Base-by-base conservation (phyloP, 805 yeast genomes). In the Ogataea henricii region DNA sequence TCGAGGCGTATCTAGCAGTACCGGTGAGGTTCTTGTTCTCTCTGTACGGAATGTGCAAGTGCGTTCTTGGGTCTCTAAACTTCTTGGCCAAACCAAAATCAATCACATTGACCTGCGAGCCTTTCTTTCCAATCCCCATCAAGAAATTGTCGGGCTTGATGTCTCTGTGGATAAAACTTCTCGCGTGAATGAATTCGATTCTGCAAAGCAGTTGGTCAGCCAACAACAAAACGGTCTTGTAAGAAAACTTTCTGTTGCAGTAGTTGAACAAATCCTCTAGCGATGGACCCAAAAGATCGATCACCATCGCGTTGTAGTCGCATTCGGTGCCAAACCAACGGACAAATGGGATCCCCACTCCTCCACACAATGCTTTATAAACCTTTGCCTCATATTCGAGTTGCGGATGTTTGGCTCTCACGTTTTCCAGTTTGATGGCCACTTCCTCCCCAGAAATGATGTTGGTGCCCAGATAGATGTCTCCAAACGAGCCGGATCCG, bases 241-340 rank as follows among this genome's bases (percentile, higher is more conserved):
- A 87, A 34, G 96, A 84, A 69, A 92, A 92, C 67, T 88, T 88
- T 52, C 99, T 77, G 69, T 89, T 89, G 72, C 99, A 94, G 68
- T 92, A 94, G 72, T 92, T 92, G 78, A 92, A 92, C 58, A 92
- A 74, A 67, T 94, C 98, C 67, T 92, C 99, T 54, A 92, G 76
- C 0, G 96, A 87, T 3, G 98, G 98, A 5, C 99, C 99, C 59
- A 92, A 77, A 45, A 92, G 78, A 66, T 92, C 99, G 60, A 92
- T 92, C 34, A 92, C 98, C 91, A 92, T 85, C 33, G 97, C 97
- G 67, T 91, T 89, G 65, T 89, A 92, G 65, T 91, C 97, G 58
- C 96, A 89, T 67, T 92, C 98, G 1, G 95, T 87, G 32, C 98
- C 99, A 67, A 83, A 91, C 95, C 97, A 92, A 67, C 98, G 82